These are phyloP conservation scores for Skeletonema menzelii DNA, from an alignment of 108 stramenopile species.

Conservation along the genomic window DNA sequence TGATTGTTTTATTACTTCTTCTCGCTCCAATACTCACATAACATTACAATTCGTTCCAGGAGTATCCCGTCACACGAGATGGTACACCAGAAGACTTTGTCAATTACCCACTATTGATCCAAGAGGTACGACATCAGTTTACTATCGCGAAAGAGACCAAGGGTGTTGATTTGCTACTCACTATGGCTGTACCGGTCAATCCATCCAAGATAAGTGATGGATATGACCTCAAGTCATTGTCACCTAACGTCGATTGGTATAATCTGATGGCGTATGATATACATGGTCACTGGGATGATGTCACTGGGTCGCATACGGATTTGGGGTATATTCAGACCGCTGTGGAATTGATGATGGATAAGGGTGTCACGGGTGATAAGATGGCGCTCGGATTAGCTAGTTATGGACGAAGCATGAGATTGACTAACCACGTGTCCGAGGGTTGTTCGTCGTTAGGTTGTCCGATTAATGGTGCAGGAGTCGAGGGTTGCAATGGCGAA, in stretches of 20 bases:
- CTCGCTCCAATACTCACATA: too few species aligned
- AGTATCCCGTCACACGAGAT: slow-evolving; percentile 36
- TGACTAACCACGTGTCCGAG: slow-evolving; percentile 2
- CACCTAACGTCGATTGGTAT: slow-evolving; percentile 31
- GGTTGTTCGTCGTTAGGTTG: slow-evolving; percentile 35
- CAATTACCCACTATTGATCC: slow-evolving; percentile 23
- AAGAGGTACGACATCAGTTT: slow-evolving; percentile 12
- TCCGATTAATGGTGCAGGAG: slow-evolving; percentile 22
- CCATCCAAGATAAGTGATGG: slow-evolving; percentile 15
- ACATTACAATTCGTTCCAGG: too few species aligned
- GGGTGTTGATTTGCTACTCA: slow-evolving; percentile 15
- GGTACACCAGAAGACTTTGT: slow-evolving; percentile 28
- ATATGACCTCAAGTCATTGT: slow-evolving; percentile 14
- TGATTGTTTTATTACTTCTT: too few species aligned
- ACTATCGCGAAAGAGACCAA: not conserved
- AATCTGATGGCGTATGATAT: slow-evolving; percentile 47
- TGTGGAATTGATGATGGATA: slow-evolving; percentile 22
- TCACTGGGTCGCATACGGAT: slow-evolving; percentile 36
- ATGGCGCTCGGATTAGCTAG: slow-evolving; percentile 37
- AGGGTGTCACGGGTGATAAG: slow-evolving; percentile 11
- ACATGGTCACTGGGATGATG: slow-evolving; percentile 24
- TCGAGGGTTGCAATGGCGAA: slow-evolving; percentile 33
- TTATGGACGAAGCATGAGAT: slow-evolving; percentile 33
- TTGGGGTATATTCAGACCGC: slow-evolving; percentile 20
- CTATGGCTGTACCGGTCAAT: slow-evolving; percentile 31